Evolutionary conservation across 306 rosid species (phyloP).

Genomic region (Carpinus fangiana): DNA sequence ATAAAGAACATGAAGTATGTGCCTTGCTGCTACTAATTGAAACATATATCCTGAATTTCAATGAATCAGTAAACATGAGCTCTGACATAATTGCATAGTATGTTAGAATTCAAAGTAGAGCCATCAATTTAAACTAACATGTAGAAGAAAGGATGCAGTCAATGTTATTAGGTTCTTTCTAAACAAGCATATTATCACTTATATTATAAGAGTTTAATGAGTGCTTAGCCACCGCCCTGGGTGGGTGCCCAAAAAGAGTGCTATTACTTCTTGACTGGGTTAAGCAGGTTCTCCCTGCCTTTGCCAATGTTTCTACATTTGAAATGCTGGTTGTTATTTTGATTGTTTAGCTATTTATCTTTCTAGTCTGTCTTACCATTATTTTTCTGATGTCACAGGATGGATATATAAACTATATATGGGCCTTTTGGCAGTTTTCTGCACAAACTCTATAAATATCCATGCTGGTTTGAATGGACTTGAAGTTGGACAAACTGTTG

Average conservation of each 20-base stretch:
- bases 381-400: constrained; percentile 46
- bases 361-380: constrained; percentile 1
- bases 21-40: not conserved
- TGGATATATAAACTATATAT: constrained; percentile 90
- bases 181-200: not conserved
- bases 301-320: not conserved
- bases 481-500: constrained; percentile 92
- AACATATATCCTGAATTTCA: not conserved
- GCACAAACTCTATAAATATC: constrained; percentile 92
- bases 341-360: not conserved
- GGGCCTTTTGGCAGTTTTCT: constrained; percentile 94
- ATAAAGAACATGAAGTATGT: not conserved
- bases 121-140: not conserved
- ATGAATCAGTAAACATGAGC: not conserved
- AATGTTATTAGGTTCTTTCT: not conserved
- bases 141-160: not conserved
- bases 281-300: not conserved
- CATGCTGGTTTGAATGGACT: constrained; percentile 95
- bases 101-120: not conserved
- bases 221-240: no score
- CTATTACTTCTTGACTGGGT: not conserved
- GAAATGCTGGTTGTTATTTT: constrained; percentile 20
- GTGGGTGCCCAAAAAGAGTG: not conserved
- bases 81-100: not conserved
- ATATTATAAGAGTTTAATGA: no score